phyloP scores from a whole-genome alignment of 805 yeast genomes.

The Yarrowia divulgata region DNA sequence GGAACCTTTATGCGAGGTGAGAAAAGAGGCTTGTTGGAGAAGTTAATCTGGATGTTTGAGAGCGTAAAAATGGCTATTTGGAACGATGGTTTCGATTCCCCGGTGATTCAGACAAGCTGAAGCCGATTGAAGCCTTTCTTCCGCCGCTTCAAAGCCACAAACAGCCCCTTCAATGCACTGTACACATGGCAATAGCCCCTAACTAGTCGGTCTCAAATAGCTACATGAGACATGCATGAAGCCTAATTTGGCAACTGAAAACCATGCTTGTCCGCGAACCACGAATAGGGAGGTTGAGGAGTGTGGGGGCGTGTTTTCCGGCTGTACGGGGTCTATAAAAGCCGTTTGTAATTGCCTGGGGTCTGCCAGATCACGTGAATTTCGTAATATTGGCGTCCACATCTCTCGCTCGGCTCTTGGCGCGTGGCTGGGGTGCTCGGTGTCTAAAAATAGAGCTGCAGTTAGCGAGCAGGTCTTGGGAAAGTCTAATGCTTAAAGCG shows the following conservation, averaged over 20 bases:
- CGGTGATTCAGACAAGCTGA: neutral
- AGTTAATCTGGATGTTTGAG: neutral
- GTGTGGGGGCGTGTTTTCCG: neutral
- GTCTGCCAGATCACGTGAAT: too few relatives aligned
- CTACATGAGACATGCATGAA: conserved; percentile 27
- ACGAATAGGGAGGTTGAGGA: neutral
- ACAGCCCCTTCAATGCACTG: neutral
- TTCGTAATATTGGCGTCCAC: neutral
- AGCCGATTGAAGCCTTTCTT: neutral
- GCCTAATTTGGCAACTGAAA: conserved; percentile 36
- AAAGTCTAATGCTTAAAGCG: neutral
- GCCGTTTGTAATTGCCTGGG: too few relatives aligned
- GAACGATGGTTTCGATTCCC: neutral
- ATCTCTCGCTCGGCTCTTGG: neutral
- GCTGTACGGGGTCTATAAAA: too few relatives aligned
- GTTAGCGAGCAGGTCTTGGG: conserved; percentile 31
- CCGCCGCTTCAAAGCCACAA: neutral
- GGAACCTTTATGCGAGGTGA: conserved; percentile 16
- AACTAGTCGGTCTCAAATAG: conserved; percentile 20
- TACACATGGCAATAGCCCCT: conserved; percentile 13
- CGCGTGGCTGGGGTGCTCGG: conserved; percentile 4
- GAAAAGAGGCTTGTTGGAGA: neutral
- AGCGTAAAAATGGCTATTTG: neutral
- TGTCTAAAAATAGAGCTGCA: conserved; percentile 25
- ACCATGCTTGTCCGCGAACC: conserved; percentile 3